Percentiles rank a stretch among this genome's conserved stretches.
These are phyloP conservation scores for Cynara cardunculus DNA, from an alignment of 129 eudicot genomes.

Conservation along the genomic window DNA sequence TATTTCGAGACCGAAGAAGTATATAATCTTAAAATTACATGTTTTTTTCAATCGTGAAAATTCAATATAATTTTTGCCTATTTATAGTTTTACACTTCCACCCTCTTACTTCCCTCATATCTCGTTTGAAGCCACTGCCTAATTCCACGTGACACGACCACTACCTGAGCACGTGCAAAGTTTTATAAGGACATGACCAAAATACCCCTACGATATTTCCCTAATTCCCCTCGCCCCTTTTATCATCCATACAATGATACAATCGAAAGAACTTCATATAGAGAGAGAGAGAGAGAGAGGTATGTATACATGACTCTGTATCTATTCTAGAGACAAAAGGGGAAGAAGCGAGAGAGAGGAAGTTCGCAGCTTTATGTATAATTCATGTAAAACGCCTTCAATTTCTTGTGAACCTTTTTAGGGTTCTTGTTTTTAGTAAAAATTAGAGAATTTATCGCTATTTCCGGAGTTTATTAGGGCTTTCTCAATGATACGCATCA, in stretches of 20 bases:
- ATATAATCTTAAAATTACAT: no score
- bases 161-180: constrained; percentile 20
- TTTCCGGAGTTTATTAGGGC: constrained; percentile 19
- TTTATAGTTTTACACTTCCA: not conserved
- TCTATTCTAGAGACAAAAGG: not conserved
- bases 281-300: not conserved
- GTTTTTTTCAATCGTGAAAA: no score
- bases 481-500: constrained; percentile 5
- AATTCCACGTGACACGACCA: constrained; percentile 12
- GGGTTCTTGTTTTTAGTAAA: constrained; percentile 1
- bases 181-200: not conserved
- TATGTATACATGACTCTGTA: constrained; percentile 7
- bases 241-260: constrained; percentile 27
- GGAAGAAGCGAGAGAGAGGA: not conserved
- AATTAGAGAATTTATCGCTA: not conserved
- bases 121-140: not conserved
- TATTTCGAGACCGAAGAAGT: no score
- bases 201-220: constrained; percentile 16
- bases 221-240: constrained; percentile 24
- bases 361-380: constrained; percentile 16
- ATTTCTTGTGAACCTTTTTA: constrained; percentile 9
- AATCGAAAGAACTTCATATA: constrained; percentile 5
- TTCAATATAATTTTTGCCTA: no score
- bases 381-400: constrained; percentile 10
- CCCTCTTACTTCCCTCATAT: not conserved